Percentiles rank a stretch among this genome's conserved stretches.
phyloP scores from a whole-genome alignment of 1,139 yeast species.

The Suhomyces choctaworum region DNA sequence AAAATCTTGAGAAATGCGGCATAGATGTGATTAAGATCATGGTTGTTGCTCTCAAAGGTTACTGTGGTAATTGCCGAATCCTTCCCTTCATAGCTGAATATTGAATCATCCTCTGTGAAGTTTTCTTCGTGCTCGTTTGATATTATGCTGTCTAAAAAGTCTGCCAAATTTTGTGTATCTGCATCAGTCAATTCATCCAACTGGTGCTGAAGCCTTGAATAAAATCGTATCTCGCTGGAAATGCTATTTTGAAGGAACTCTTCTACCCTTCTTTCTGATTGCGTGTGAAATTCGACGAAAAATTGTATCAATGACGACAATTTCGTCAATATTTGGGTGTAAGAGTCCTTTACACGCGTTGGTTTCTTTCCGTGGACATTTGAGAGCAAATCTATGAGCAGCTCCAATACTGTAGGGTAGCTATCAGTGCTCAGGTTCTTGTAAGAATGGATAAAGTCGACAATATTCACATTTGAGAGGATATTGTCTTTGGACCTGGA shows the following conservation, averaged over 20 bases:
- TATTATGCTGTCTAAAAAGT: constrained; percentile 24
- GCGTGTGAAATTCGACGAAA: constrained; percentile 22
- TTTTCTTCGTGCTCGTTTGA: constrained; percentile 3
- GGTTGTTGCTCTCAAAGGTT: constrained; percentile 8
- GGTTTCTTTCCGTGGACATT: constrained; percentile 20
- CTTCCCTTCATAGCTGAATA: constrained; percentile 23
- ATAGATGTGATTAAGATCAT: constrained; percentile 24
- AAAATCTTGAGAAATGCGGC: constrained; percentile 27
- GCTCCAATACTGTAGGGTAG: constrained; percentile 4
- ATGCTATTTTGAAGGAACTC: constrained; percentile 24
- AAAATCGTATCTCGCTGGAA: constrained; percentile 23
- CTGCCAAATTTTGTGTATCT: constrained; percentile 28
- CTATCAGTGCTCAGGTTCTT: constrained; percentile 4
- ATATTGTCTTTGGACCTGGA: neutral
- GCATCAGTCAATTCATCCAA: constrained; percentile 21
- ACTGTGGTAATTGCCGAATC: neutral
- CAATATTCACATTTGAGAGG: constrained; percentile 14
- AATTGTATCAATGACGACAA: constrained; percentile 25
- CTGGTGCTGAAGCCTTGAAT: constrained; percentile 19
- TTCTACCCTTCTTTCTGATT: constrained; percentile 23
- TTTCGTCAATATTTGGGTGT: constrained; percentile 20
- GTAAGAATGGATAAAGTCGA: constrained; percentile 18
- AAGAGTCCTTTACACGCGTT: constrained; percentile 22
- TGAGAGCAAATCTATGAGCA: constrained; percentile 16
- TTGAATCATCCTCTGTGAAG: constrained; percentile 17